Evolutionary conservation across 139 green algal genomes (phyloP), one percentile per base, ranked within the genome.

Genomic region (Haematococcus sp.): DNA sequence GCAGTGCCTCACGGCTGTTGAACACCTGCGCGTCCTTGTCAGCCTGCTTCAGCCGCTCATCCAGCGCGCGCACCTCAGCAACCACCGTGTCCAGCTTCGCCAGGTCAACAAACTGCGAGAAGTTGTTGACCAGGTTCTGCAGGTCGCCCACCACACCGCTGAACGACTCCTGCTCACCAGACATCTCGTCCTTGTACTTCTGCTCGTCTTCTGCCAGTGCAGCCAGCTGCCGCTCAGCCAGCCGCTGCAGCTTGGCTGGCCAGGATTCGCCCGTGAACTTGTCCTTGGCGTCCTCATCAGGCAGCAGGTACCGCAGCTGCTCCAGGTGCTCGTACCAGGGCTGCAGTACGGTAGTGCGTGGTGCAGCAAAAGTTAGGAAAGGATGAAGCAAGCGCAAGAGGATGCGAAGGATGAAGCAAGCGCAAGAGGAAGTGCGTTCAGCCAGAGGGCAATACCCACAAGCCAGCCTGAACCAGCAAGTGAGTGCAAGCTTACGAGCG

Each of bases 261-360:
- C 80, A 82, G 20, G 66, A 63, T 71, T 82, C 80, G 30, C 76
- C 76, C 4, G 31, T 52, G 51, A 88, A 77, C 80, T 85, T 90
- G 31, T 90, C 82, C 16, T 52, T 71, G 7, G 81, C 69, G 23
- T 90, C 88, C 3, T 92, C 85, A 40, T 91, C 82, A 4, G 80
- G 75, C 51, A 93, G 81, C 56, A 85, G 67, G 75, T 87, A 87
- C 3, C 75, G 76, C 69, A 89, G 73, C 23, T 61, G 32, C 63
- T 92, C 82, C 30, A 94, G 77, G 7, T 83, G 69, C 22, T 84
- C 79, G 71, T 93, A 95, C 84, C 89, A 95, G 13, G 81, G 81
- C 83, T 91, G 83, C 56, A 49, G 40, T 49, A 19, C n/a, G n/a
- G n/a, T n/a, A n/a, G n/a, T n/a, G n/a, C n/a, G n/a, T n/a, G n/a